A percentile compares a stretch with the other conserved stretches of the same genome.
Conservation (phyloP, 306 rosid genomes). For the Quercus cerris region DNA sequence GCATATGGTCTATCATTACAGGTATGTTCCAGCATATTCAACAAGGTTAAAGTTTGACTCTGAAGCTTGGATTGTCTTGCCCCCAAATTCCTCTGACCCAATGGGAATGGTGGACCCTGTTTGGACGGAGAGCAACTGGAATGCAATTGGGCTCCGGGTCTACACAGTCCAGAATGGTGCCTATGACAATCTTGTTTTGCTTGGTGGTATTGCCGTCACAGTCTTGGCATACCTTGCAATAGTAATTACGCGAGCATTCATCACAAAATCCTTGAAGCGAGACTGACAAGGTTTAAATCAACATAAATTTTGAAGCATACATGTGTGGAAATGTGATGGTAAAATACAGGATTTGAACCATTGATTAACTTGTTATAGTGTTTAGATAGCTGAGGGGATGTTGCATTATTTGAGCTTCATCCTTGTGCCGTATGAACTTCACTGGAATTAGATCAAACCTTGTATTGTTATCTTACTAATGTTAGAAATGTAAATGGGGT, state of each 20-base stretch:
- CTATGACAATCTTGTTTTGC: conserved; percentile 62
- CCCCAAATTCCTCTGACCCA: conserved; percentile 66
- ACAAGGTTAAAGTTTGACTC: conserved; percentile 68
- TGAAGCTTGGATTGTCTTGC: conserved; percentile 70
- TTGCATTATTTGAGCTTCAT: conserved; percentile 39
- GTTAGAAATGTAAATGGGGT: background rate
- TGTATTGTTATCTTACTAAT: background rate
- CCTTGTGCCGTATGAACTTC: conserved; percentile 21
- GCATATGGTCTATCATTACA: conserved; percentile 30
- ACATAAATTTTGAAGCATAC: background rate
- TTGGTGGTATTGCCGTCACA: conserved; percentile 65
- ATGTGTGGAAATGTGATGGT: conserved; percentile 14
- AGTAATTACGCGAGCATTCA: conserved; percentile 42
- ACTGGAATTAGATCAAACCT: background rate
- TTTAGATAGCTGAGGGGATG: conserved; percentile 27
- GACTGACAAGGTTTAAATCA: conserved; percentile 38
- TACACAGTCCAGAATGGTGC: conserved; percentile 57
- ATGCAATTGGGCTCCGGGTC: conserved; percentile 64
- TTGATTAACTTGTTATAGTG: conserved; percentile 12
- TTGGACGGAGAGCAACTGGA: conserved; percentile 99
- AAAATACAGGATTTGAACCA: conserved; percentile 17
- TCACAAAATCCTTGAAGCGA: conserved; percentile 65
- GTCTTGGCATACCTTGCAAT: conserved; percentile 63
- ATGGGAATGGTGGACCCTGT: conserved; percentile 74
- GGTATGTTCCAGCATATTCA: conserved; percentile 95